Evolutionary conservation across 495 filamentous ascomycete genomes (phyloP).

Genomic region (Xylaria acuta): DNA sequence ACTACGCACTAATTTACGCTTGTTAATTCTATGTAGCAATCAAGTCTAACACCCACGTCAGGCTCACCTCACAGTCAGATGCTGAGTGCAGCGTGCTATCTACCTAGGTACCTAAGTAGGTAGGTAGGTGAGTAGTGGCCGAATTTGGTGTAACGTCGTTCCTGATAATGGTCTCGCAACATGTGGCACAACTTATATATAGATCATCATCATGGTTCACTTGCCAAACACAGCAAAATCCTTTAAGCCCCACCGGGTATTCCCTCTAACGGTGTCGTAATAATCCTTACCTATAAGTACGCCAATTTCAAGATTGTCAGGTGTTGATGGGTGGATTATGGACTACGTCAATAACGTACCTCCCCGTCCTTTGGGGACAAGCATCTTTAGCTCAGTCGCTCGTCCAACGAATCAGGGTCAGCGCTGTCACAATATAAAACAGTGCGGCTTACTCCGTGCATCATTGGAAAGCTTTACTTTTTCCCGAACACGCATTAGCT

Average conservation of each 20-base stretch:
- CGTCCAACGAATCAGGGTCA: no score
- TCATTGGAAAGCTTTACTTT: no score
- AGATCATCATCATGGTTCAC: neutral
- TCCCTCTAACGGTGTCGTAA: neutral
- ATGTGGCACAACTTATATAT: neutral
- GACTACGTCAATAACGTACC: no score
- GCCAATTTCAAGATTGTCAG: neutral
- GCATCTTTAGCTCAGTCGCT: no score
- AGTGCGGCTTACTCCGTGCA: neutral
- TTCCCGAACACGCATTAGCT: no score
- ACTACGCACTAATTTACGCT: neutral
- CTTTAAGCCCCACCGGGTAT: neutral
- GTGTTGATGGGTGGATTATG: no score
- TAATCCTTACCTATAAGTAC: neutral
- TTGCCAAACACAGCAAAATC: neutral
- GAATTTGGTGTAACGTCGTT: neutral
- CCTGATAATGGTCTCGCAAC: neutral
- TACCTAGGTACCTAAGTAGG: no score
- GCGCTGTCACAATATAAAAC: neutral
- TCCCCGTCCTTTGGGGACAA: no score
- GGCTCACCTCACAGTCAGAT: neutral
- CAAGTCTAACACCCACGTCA: neutral
- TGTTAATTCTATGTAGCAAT: neutral
- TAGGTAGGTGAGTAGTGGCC: neutral
- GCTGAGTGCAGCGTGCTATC: neutral